These are phyloP conservation scores for Chalciporus pseudorubinellus DNA, from an alignment of 768 basidiomycete species.

Conservation along the genomic window DNA sequence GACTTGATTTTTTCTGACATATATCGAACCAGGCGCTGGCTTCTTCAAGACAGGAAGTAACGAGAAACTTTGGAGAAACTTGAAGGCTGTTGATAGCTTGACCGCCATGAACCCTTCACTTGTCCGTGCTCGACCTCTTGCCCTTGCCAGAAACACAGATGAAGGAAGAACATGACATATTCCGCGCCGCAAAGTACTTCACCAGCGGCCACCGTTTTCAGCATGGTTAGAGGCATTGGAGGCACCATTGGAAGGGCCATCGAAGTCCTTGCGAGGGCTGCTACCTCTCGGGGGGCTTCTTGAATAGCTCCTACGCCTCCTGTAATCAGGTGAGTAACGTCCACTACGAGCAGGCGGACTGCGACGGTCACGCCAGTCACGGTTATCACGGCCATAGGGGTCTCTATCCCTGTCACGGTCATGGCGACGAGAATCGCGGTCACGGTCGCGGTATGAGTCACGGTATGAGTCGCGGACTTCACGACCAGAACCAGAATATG, in stretches of 20 bases:
- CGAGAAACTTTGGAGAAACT: conserved; percentile 51
- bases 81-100: conserved; percentile 38
- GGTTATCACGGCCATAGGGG: conserved; percentile 65
- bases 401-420: conserved; percentile 53
- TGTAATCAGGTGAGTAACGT: conserved; percentile 75
- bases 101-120: conserved; percentile 44
- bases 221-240: conserved; percentile 35
- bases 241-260: conserved; percentile 43
- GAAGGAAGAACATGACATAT: conserved; percentile 27
- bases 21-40: conserved; percentile 50
- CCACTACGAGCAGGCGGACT: conserved; percentile 67
- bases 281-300: conserved; percentile 78
- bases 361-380: conserved; percentile 80
- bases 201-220: conserved; percentile 58
- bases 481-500: conserved; percentile 38
- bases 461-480: conserved; percentile 36
- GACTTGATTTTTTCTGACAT: conserved; percentile 60
- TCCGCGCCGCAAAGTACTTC: conserved; percentile 32
- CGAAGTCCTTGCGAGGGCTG: conserved; percentile 50
- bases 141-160: conserved; percentile 32
- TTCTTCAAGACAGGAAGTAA: conserved; percentile 49
- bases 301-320: conserved; percentile 73
- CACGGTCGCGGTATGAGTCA: conserved; percentile 49
- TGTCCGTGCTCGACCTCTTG: conserved; percentile 44
- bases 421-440: conserved; percentile 39